Evolutionary conservation across 2,329 filamentous ascomycete species (phyloP).

Genomic region (Fusarium sp.): DNA sequence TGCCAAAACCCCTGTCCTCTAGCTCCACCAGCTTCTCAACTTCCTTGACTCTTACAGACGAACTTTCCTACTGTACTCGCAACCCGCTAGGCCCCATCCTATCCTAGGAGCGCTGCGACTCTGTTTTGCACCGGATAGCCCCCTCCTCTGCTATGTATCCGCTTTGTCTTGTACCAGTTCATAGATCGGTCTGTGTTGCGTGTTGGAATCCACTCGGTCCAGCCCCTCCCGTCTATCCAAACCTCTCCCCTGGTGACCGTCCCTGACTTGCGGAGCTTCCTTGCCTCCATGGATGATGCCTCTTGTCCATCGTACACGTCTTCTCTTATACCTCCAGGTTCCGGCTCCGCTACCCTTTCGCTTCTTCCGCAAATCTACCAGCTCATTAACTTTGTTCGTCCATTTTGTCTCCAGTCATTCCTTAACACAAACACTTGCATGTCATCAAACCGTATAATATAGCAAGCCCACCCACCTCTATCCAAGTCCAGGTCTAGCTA

Average conservation of each 20-base stretch:
- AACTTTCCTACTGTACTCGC: conserved; percentile 36
- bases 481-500: conserved; percentile 17
- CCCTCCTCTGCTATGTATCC: conserved; percentile 28
- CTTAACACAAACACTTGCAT: conserved; percentile 39
- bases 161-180: conserved; percentile 35
- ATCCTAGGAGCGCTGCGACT: conserved; percentile 40
- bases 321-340: conserved; percentile 47
- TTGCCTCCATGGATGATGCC: conserved; percentile 44
- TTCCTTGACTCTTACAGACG: conserved; percentile 40
- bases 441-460: conserved; percentile 38
- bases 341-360: conserved; percentile 41
- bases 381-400: conserved; percentile 36
- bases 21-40: conserved; percentile 35
- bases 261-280: conserved; percentile 38
- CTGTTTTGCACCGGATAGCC: conserved; percentile 34
- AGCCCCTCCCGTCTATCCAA: conserved; percentile 43
- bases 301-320: conserved; percentile 40
- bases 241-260: conserved; percentile 40
- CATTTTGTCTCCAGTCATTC: conserved; percentile 42
- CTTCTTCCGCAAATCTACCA: conserved; percentile 39
- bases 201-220: conserved; percentile 37
- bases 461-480: conserved; percentile 29
- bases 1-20: conserved; percentile 26
- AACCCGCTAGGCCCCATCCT: conserved; percentile 30
- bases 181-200: conserved; percentile 44